These are phyloP conservation scores for Pleurotus cornucopiae DNA, from an alignment of 768 basidiomycete species.

Conservation along the genomic window DNA sequence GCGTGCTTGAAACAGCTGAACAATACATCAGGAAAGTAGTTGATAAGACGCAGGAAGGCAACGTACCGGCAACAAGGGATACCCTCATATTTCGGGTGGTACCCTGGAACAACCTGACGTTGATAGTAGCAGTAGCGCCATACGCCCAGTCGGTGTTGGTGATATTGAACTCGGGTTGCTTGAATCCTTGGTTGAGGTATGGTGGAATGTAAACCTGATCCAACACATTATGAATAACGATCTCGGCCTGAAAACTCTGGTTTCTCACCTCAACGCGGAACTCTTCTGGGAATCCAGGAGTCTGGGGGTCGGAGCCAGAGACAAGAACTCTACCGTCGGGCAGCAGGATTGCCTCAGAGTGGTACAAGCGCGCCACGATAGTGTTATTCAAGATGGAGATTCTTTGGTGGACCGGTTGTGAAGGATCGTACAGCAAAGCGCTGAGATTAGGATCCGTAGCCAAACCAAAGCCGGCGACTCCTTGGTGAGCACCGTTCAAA, in stretches of 20 bases:
- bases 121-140: conserved; percentile 49
- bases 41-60: background rate
- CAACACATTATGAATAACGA: conserved; percentile 22
- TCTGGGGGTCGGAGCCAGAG: conserved; percentile 50
- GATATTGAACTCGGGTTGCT: conserved; percentile 60
- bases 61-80: conserved; percentile 63
- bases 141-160: conserved; percentile 60
- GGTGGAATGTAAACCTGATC: conserved; percentile 79
- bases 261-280: conserved; percentile 51
- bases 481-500: conserved; percentile 52
- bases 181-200: conserved; percentile 64
- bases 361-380: conserved; percentile 44
- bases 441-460: conserved; percentile 41
- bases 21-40: conserved; percentile 8
- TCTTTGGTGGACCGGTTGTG: conserved; percentile 39
- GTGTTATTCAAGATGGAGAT: conserved; percentile 49
- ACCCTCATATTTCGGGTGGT: conserved; percentile 41
- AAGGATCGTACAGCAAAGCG: conserved; percentile 53
- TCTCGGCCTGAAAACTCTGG: too few species aligned
- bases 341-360: conserved; percentile 52
- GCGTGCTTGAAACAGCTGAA: conserved; percentile 68
- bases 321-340: conserved; percentile 57
- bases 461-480: conserved; percentile 54
- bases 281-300: conserved; percentile 45
- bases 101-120: conserved; percentile 41